Percentiles rank a stretch among this genome's conserved stretches.
These are phyloP conservation scores for Coemansia sp. DNA, from an alignment of 192 early-diverging fungal species.

Conservation along the genomic window DNA sequence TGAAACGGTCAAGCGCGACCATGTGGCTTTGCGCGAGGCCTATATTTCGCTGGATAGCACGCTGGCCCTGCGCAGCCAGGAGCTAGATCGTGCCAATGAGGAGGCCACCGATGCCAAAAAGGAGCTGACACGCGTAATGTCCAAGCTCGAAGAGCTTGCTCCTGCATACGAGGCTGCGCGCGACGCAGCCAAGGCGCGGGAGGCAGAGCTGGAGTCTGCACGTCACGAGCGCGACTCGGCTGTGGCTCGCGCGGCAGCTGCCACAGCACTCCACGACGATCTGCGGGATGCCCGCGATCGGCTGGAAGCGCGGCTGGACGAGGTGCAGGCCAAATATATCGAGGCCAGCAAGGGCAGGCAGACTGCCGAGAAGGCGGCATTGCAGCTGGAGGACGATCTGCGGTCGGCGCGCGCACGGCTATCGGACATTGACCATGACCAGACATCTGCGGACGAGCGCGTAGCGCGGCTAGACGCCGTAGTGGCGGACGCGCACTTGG, in stretches of 20 bases:
- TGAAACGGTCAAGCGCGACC: conserved; percentile 66
- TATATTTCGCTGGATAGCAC: conserved; percentile 66
- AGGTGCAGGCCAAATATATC: conserved; percentile 59
- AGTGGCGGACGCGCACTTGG: conserved; percentile 55
- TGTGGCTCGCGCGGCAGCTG: conserved; percentile 52
- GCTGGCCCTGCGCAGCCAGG: conserved; percentile 66
- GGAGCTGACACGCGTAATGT: conserved; percentile 66
- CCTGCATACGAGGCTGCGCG: conserved; percentile 51
- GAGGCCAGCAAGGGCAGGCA: conserved; percentile 64
- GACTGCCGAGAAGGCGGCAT: conserved; percentile 67
- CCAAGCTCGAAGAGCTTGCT: conserved; percentile 63
- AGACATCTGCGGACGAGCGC: conserved; percentile 63
- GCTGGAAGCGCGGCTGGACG: conserved; percentile 74
- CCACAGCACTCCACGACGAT: conserved; percentile 62
- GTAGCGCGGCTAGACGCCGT: conserved; percentile 54
- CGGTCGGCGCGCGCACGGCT: conserved; percentile 67
- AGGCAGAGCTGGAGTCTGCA: conserved; percentile 60
- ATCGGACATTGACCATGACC: conserved; percentile 71
- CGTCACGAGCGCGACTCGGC: conserved; percentile 60
- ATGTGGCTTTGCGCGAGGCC: conserved; percentile 67
- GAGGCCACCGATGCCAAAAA: conserved; percentile 79
- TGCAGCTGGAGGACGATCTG: conserved; percentile 72
- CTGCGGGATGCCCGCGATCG: conserved; percentile 69
- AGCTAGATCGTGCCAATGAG: conserved; percentile 63
- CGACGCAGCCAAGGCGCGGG: conserved; percentile 60